Conservation (phyloP, 164 flowering plant genomes). For the Hamamelis virginiana region DNA sequence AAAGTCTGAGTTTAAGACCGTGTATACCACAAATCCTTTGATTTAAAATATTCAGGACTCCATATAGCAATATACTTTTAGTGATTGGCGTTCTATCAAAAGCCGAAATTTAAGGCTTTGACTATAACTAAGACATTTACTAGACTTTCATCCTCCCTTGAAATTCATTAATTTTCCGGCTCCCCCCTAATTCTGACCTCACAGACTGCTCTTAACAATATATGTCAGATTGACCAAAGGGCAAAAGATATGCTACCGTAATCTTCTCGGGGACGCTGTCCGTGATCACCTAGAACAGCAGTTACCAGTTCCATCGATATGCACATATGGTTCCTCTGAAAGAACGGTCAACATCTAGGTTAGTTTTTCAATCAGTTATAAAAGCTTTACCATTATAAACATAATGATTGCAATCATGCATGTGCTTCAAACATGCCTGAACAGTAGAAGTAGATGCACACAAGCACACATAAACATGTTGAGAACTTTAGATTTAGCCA, state of each 20-base stretch:
- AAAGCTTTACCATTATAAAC: not conserved
- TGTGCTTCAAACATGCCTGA: not conserved
- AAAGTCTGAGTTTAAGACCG: too few species aligned
- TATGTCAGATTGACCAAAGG: not conserved
- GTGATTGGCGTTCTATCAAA: too few species aligned
- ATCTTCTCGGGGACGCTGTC: constrained; percentile 92
- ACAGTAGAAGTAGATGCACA: not conserved
- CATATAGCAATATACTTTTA: too few species aligned
- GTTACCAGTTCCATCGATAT: constrained; percentile 97
- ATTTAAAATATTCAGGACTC: too few species aligned
- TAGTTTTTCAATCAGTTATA: not conserved
- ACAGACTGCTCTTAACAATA: not conserved
- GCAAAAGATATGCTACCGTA: constrained; percentile 55
- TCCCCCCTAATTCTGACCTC: not conserved
- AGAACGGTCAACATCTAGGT: not conserved
- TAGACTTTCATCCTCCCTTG: too few species aligned
- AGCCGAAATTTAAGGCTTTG: too few species aligned
- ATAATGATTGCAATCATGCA: not conserved
- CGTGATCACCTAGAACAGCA: constrained; percentile 99
- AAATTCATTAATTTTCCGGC: not conserved
- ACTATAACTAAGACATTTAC: too few species aligned
- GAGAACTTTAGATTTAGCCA: not conserved
- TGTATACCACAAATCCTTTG: too few species aligned
- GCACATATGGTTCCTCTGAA: constrained; percentile 73
- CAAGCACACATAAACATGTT: not conserved